A percentile compares a stretch with the other conserved stretches of the same genome.
Evolutionary conservation across 2,329 filamentous ascomycete species (phyloP).

Genomic region (Fusarium sp.): DNA sequence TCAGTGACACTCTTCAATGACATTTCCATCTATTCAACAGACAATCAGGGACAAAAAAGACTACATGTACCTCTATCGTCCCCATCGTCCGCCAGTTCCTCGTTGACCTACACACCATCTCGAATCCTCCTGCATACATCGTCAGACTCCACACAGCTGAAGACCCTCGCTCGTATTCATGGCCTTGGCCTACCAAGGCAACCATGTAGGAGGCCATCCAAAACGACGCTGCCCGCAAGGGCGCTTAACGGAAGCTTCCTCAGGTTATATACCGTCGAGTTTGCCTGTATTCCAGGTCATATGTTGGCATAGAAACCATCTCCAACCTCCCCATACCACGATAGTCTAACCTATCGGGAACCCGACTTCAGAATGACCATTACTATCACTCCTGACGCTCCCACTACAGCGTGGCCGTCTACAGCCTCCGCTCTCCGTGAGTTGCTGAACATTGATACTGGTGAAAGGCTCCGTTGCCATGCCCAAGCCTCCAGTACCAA

Average conservation of each 20-base stretch:
- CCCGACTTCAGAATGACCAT: slow-evolving; percentile 16
- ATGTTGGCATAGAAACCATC: slow-evolving; percentile 37
- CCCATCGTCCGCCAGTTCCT: neutral
- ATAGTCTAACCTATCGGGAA: neutral
- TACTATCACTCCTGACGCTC: neutral
- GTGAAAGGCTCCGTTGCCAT: slow-evolving; percentile 20
- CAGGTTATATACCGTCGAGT: slow-evolving; percentile 33
- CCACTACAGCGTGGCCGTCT: slow-evolving; percentile 17
- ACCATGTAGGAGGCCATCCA: slow-evolving; percentile 18
- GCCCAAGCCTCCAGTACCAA: neutral
- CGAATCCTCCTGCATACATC: slow-evolving; percentile 3
- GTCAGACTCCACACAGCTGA: slow-evolving; percentile 24
- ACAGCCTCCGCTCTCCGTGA: slow-evolving; percentile 12
- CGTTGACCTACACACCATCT: slow-evolving; percentile 1
- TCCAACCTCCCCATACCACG: neutral
- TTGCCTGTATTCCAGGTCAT: neutral
- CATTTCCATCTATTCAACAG: neutral
- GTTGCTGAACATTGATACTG: slow-evolving; percentile 19
- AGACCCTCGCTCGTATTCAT: slow-evolving; percentile 21
- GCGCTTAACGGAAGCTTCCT: slow-evolving; percentile 17
- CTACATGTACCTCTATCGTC: neutral
- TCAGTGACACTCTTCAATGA: neutral
- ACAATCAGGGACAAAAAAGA: slow-evolving; percentile 9
- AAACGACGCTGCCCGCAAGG: slow-evolving; percentile 9
- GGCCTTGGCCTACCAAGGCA: slow-evolving; percentile 12